Base-by-base conservation (phyloP, 1,139 yeast species). In the Pichia sp. region DNA sequence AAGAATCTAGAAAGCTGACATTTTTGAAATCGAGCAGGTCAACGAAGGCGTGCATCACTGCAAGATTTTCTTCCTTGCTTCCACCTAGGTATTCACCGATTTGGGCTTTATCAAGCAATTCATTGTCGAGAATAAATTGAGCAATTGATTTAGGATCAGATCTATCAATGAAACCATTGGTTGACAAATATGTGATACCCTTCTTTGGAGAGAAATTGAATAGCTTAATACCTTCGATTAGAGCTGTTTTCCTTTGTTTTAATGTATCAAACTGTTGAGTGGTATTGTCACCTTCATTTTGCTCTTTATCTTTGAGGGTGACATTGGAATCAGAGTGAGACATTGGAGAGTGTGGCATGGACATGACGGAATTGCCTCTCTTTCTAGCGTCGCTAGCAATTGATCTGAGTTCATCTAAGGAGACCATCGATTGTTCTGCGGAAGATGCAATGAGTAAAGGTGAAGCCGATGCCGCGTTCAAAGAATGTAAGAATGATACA, bases 31-130 rank as follows among this genome's bases (percentile, higher is more conserved):
- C 88, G 79, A 91, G 78, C 46, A 72, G 64, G 53, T 88, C 96
- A 23, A 91, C 95, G 64, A 91, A 91, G 5, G 88, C 82, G 60
- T 88, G 96, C 97, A 91, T 87, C 27, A 80, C 76, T 3, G 81
- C 77, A 45, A 86, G 74, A 53, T 84, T 81, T 38, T 69, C 70
- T 7, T 81, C 85, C 45, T 80, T 80, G 29, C 93, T 95, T 51
- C 86, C 96, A 37, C 98, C 98, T 42, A 93, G 66, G 52, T 70
- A 93, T 51, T 88, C 98, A 36, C 99, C 99, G 42, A 93, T 70
- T 5, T 74, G 74, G 0, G 91, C 72, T 55, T 88, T 83, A 56
- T 88, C 95, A 36, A 93, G 65, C 1, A 51, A 41, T 31, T 82
- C 94, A 1, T 91, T 84, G 14, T 68, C 67, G 34, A 86, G 61